Evolutionary conservation across 768 basidiomycete genomes (phyloP).

Genomic region (Phaeolepiota aurea): DNA sequence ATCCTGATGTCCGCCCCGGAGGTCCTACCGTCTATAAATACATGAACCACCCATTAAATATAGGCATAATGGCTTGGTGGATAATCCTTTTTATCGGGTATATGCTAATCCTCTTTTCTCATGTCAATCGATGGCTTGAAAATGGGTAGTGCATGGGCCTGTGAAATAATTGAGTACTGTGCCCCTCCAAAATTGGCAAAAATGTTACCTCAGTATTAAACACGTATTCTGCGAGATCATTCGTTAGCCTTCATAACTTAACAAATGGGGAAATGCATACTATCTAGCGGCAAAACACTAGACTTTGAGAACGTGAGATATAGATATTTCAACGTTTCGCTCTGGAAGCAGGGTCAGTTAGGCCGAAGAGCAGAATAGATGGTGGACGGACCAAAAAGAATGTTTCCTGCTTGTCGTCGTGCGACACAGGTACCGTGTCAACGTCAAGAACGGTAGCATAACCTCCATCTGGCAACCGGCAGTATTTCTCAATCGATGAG

Average conservation of each 20-base stretch:
- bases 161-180: not conserved
- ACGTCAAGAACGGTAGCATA: conserved; percentile 65
- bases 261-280: conserved; percentile 25
- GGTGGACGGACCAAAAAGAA: conserved; percentile 65
- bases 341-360: conserved; percentile 34
- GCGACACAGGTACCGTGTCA: conserved; percentile 44
- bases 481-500: conserved; percentile 61
- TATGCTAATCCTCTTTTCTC: not conserved
- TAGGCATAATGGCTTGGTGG: not conserved
- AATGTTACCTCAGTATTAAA: conserved; percentile 70
- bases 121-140: conserved; percentile 1
- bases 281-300: conserved; percentile 43
- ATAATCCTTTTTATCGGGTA: too few species aligned
- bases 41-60: not conserved
- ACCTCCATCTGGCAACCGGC: conserved; percentile 48
- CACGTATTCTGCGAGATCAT: conserved; percentile 42
- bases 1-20: too few species aligned
- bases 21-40: too few species aligned
- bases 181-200: not conserved
- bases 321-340: conserved; percentile 70
- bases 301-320: conserved; percentile 65
- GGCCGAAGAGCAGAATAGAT: too few species aligned
- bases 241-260: not conserved
- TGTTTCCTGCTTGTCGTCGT: conserved; percentile 74
- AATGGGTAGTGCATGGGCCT: conserved; percentile 1